Evolutionary conservation across 176 grass and related monocot genomes (phyloP), one percentile per base, ranked within the genome.

Genomic region (Canna indica): DNA sequence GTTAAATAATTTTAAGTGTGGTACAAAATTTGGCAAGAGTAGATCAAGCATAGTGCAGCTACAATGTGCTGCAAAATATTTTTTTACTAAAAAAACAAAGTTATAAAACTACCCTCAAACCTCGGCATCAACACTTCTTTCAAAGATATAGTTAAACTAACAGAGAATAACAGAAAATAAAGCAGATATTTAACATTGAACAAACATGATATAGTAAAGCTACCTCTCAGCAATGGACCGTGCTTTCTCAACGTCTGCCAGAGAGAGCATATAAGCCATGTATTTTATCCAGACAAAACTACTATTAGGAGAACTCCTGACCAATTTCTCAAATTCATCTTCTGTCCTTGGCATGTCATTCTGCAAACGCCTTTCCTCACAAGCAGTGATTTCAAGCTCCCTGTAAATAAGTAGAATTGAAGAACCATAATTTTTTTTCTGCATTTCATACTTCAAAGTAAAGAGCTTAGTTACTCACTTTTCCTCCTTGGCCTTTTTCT

Each of bases 201-300:
- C 28, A 22, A 41, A 45, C 36, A 16, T 34, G 16, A 14, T 4
- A 33, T 5, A 33, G 15, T 17, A 13, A 34, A 50, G 64, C 20
- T 73, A 97, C 93, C 93, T 90, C 81, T 97, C 84, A 74, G 89
- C 86, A 71, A 97, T 77, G 46, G 80, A 72, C 13, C 86, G 89
- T 74, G 89, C 89, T 79, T 97, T 93, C 59, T 88, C 89, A 50
- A 87, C 59, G 66, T 97, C 86, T 80, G 86, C 86, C 26, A 85
- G 81, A 74, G 85, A 85, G 73, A 97, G 85, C 78, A 90, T 85
- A 74, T 79, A 81, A 5, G 78, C 89, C 89, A 92, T 93, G 77
- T 97, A 97, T 14, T 90, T 97, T 82, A 97, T 93, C 89, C 94
- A 93, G 20, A 97, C 78, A 42, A 83, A 92, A 69, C 94, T 90